Conservation (phyloP, 805 yeast genomes). For the Candida boleticola region DNA sequence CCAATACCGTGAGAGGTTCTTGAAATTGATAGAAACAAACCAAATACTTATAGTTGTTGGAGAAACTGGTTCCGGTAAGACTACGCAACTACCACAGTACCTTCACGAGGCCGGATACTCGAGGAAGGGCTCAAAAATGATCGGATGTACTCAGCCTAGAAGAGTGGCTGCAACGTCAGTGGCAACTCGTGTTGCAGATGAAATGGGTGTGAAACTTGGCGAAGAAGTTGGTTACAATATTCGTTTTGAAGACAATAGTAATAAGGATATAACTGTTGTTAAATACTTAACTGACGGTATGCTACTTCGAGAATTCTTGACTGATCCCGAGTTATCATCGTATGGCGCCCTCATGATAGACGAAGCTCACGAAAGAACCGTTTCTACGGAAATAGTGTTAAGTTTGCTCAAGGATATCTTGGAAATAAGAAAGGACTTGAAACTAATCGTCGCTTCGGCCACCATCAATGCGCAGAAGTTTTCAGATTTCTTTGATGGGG, state of each 20-base stretch:
- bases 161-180: constrained; percentile 93
- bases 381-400: constrained; percentile 81
- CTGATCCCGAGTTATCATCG: constrained; percentile 64
- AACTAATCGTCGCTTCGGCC: constrained; percentile 85
- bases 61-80: constrained; percentile 92
- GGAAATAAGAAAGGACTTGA: constrained; percentile 63
- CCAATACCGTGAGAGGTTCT: constrained; percentile 54
- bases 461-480: constrained; percentile 90
- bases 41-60: constrained; percentile 79
- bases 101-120: constrained; percentile 81
- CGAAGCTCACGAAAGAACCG: constrained; percentile 95
- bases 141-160: constrained; percentile 93
- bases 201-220: constrained; percentile 79
- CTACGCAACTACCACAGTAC: constrained; percentile 90
- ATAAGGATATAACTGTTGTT: constrained; percentile 56
- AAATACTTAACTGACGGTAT: constrained; percentile 97
- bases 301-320: constrained; percentile 78
- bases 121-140: constrained; percentile 37
- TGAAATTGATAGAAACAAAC: constrained; percentile 56
- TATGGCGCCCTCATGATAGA: constrained; percentile 90
- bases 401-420: constrained; percentile 76
- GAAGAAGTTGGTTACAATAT: constrained; percentile 84
- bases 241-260: constrained; percentile 79
- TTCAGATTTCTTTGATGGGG: constrained; percentile 73
- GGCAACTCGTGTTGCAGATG: constrained; percentile 89